These are phyloP conservation scores for Trichophyton equinum DNA, from an alignment of 2,329 filamentous ascomycete species.

Conservation along the genomic window DNA sequence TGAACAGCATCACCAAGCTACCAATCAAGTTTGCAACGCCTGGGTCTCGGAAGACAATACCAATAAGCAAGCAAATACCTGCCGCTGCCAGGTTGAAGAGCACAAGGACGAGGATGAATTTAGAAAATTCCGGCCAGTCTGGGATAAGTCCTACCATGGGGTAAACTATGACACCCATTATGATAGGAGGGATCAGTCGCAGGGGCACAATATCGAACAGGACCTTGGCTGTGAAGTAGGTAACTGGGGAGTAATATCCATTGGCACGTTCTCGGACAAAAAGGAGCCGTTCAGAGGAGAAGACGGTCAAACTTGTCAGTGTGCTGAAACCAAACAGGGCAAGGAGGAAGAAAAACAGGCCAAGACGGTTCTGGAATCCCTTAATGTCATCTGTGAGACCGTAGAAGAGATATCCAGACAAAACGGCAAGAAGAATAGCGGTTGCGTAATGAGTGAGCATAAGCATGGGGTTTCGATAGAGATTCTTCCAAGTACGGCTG, in stretches of 20 bases:
- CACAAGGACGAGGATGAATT: constrained; percentile 81
- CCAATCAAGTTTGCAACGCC: constrained; percentile 89
- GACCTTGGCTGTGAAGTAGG: constrained; percentile 93
- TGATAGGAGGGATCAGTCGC: constrained; percentile 83
- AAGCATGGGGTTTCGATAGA: constrained; percentile 93
- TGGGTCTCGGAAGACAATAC: constrained; percentile 82
- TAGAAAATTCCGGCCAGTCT: constrained; percentile 70
- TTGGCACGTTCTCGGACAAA: constrained; percentile 92
- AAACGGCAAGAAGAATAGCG: constrained; percentile 82
- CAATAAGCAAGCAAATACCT: constrained; percentile 88
- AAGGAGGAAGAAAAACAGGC: constrained; percentile 93
- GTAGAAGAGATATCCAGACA: constrained; percentile 92
- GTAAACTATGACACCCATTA: constrained; percentile 92
- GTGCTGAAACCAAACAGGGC: constrained; percentile 96
- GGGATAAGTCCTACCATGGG: constrained; percentile 92
- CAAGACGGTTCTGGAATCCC: constrained; percentile 93
- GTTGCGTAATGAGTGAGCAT: constrained; percentile 99
- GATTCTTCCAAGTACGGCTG: constrained; percentile 84
- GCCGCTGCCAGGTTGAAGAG: constrained; percentile 93
- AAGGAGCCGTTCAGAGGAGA: constrained; percentile 76
- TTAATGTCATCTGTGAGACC: constrained; percentile 90
- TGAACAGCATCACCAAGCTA: constrained; percentile 95
- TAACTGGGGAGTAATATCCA: constrained; percentile 86
- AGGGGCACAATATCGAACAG: constrained; percentile 94
- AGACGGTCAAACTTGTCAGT: constrained; percentile 83